phyloP scores from a whole-genome alignment of 169 alveolate genomes.

The Toxoplasma gondii region DNA sequence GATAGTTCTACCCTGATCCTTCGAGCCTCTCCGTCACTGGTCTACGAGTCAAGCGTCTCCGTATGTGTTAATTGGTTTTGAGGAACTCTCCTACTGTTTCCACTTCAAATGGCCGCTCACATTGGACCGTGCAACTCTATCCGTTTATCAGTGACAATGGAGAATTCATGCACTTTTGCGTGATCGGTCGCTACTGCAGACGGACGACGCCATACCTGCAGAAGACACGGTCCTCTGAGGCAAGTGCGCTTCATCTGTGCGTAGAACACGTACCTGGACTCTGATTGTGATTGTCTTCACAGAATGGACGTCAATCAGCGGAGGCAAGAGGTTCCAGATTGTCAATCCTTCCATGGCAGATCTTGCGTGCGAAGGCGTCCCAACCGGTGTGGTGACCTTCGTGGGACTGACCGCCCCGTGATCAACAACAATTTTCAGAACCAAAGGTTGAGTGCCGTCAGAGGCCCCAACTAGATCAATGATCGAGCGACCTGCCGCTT shows the following conservation, averaged over 20 bases:
- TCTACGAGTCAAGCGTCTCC: too few relatives aligned
- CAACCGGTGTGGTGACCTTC: slow-evolving; percentile 16
- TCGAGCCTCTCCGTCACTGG: too few relatives aligned
- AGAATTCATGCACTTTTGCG: too few relatives aligned
- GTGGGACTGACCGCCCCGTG: slow-evolving; percentile 4
- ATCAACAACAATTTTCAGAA: neutral
- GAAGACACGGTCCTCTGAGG: too few relatives aligned
- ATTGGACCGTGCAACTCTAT: too few relatives aligned
- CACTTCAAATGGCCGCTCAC: too few relatives aligned
- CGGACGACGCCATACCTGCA: too few relatives aligned
- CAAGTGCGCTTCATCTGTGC: neutral
- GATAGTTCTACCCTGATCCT: too few relatives aligned
- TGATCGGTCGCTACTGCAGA: too few relatives aligned
- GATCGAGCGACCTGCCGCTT: neutral
- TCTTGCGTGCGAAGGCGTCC: neutral
- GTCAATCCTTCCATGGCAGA: neutral
- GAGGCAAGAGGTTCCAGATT: slow-evolving; percentile 14
- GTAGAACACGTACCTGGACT: neutral
- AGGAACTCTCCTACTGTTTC: too few relatives aligned
- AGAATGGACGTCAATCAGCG: neutral
- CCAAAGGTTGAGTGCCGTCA: neutral
- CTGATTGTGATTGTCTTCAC: neutral
- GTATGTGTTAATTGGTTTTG: too few relatives aligned
- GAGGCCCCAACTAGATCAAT: neutral
- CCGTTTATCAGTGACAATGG: too few relatives aligned